These are phyloP conservation scores for Hemileccinum rubropunctum DNA, from an alignment of 768 basidiomycete genomes.

Conservation along the genomic window DNA sequence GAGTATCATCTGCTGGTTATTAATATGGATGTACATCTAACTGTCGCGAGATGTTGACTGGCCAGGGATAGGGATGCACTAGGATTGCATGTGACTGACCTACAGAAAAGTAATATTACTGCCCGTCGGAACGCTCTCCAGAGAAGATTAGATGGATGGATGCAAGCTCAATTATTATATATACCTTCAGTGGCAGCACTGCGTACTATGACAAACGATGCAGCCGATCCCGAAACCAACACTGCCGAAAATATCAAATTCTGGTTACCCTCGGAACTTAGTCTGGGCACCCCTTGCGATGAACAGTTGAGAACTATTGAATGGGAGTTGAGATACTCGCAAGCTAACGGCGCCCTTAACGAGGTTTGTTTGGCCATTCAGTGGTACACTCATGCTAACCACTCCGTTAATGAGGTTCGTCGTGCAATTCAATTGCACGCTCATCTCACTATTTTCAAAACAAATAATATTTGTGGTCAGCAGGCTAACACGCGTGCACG, in stretches of 20 bases:
- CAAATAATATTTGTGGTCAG: background rate
- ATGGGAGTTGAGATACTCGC: background rate
- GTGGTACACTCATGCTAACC: background rate
- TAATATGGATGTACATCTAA: background rate
- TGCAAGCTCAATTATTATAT: background rate
- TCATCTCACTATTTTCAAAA: background rate
- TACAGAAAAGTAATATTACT: background rate
- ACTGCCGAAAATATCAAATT: background rate
- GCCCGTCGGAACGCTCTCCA: background rate
- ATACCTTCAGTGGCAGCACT: conserved; percentile 1
- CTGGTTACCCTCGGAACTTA: background rate
- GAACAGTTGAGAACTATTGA: background rate
- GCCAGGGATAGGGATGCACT: background rate
- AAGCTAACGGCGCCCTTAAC: conserved; percentile 1
- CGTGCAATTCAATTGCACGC: background rate
- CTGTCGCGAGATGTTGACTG: background rate
- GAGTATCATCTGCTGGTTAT: background rate
- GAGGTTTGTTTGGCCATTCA: background rate
- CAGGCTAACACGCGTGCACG: background rate
- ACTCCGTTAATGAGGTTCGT: background rate
- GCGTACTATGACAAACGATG: no score
- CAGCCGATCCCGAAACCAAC: background rate
- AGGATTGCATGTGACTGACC: background rate
- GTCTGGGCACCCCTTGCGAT: background rate
- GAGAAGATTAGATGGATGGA: background rate